Conservation (phyloP, 2,329 filamentous ascomycete species). For the Colletotrichum sp. region DNA sequence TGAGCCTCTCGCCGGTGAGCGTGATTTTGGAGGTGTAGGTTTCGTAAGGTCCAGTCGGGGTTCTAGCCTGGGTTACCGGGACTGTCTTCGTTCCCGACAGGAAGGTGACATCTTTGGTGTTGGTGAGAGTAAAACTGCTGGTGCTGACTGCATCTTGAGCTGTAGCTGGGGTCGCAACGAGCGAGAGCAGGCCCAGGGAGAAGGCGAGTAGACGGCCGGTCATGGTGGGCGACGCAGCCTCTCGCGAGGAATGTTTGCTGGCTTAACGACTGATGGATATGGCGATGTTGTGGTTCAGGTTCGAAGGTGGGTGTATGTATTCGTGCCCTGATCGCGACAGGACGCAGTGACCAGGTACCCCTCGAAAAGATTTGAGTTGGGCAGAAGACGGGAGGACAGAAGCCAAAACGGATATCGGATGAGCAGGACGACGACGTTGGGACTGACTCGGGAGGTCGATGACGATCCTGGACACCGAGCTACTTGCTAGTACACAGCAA, state of each 20-base stretch:
- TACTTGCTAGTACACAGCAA: neutral
- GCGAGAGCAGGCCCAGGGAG: neutral
- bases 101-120: conserved; percentile 18
- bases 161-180: neutral
- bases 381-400: conserved; percentile 1
- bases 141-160: neutral
- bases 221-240: conserved; percentile 10
- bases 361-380: neutral
- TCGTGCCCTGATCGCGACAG: neutral
- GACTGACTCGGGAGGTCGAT: neutral
- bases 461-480: conserved; percentile 1
- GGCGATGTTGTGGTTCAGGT: neutral
- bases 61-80: conserved; percentile 36
- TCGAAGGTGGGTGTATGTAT: neutral
- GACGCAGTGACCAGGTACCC: neutral
- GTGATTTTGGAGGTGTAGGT: conserved; percentile 49
- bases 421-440: neutral
- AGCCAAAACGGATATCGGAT: conserved; percentile 6
- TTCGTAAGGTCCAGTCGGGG: conserved; percentile 50
- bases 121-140: conserved; percentile 8
- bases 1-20: conserved; percentile 33
- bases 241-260: neutral
- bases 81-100: conserved; percentile 17
- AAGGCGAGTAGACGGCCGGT: neutral
- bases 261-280: neutral